phyloP scores from a whole-genome alignment of 2,329 filamentous ascomycete genomes.

The Neocucurbitaria cava region DNA sequence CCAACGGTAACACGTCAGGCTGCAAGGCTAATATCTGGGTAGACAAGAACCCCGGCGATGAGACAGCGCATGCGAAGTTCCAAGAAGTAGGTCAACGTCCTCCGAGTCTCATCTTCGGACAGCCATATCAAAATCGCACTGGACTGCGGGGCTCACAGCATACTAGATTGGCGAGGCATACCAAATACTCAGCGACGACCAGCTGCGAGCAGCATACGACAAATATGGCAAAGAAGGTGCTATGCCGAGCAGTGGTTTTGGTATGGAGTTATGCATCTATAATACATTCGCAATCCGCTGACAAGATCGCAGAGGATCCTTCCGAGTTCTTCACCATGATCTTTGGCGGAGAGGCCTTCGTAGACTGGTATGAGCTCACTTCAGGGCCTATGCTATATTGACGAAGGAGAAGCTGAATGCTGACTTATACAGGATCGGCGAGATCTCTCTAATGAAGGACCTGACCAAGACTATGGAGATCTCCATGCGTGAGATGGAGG shows the following conservation, averaged over 20 bases:
- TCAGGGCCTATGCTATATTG: not conserved
- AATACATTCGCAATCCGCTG: slow-evolving; percentile 23
- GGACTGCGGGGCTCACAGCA: slow-evolving; percentile 31
- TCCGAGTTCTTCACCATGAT: slow-evolving; percentile 98
- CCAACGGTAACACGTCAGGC: slow-evolving; percentile 31
- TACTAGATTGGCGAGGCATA: slow-evolving; percentile 72
- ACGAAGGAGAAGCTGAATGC: not conserved
- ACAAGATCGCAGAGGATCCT: slow-evolving; percentile 71
- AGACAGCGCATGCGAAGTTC: slow-evolving; percentile 91
- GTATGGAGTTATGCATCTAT: slow-evolving; percentile 50
- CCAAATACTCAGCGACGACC: slow-evolving; percentile 84
- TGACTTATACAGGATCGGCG: slow-evolving; percentile 71
- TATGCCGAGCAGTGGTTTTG: slow-evolving; percentile 88
- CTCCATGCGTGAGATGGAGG: slow-evolving; percentile 80
- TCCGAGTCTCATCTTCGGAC: slow-evolving; percentile 1
- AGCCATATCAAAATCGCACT: slow-evolving; percentile 3
- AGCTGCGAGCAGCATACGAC: slow-evolving; percentile 91
- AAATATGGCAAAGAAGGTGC: slow-evolving; percentile 96
- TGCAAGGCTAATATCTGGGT: slow-evolving; percentile 18
- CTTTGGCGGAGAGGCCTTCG: slow-evolving; percentile 94
- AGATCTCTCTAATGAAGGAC: slow-evolving; percentile 98
- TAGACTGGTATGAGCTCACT: slow-evolving; percentile 68
- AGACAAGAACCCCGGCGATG: slow-evolving; percentile 99
- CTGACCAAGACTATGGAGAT: slow-evolving; percentile 99
- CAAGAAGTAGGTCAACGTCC: slow-evolving; percentile 69